These are phyloP conservation scores for Lipomyces lipofer DNA, from an alignment of 805 yeast species.

Conservation along the genomic window DNA sequence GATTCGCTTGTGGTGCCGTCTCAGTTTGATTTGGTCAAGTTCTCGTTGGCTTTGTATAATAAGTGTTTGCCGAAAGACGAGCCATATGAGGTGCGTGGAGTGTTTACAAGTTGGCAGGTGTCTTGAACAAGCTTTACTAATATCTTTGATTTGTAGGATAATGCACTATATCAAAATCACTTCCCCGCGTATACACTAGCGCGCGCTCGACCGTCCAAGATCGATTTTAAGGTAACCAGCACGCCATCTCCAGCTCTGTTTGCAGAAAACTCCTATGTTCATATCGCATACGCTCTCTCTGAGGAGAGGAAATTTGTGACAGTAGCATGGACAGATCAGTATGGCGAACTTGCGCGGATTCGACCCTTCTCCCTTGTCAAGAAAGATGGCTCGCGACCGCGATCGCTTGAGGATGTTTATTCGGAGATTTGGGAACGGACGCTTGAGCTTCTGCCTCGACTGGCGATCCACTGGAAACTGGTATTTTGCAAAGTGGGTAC, in stretches of 20 bases:
- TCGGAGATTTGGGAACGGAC: slow-evolving; percentile 41
- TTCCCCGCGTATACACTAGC: slow-evolving; percentile 41
- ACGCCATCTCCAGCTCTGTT: slow-evolving; percentile 41
- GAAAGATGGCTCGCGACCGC: slow-evolving; percentile 29
- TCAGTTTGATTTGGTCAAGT: slow-evolving; percentile 34
- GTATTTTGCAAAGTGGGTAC: slow-evolving; percentile 41
- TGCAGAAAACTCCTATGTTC: slow-evolving; percentile 75
- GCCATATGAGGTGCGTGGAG: background rate
- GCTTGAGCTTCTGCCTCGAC: slow-evolving; percentile 28
- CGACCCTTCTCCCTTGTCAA: slow-evolving; percentile 48
- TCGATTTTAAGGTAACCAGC: slow-evolving; percentile 36
- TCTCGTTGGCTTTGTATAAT: slow-evolving; percentile 39
- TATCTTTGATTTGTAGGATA: slow-evolving; percentile 3
- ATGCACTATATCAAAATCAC: slow-evolving; percentile 4
- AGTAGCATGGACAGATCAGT: slow-evolving; percentile 88
- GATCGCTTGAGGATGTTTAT: slow-evolving; percentile 37
- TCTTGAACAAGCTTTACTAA: too few species aligned
- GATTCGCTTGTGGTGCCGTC: slow-evolving; percentile 37
- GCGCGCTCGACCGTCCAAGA: slow-evolving; percentile 37
- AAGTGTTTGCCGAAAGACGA: slow-evolving; percentile 31
- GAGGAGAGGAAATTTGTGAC: slow-evolving; percentile 80
- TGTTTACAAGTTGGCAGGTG: background rate
- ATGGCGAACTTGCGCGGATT: slow-evolving; percentile 61
- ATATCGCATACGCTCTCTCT: slow-evolving; percentile 82
- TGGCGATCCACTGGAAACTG: slow-evolving; percentile 40